Evolutionary conservation across 2,329 filamentous ascomycete species (phyloP).

Genomic region (Calonectria crousiana): DNA sequence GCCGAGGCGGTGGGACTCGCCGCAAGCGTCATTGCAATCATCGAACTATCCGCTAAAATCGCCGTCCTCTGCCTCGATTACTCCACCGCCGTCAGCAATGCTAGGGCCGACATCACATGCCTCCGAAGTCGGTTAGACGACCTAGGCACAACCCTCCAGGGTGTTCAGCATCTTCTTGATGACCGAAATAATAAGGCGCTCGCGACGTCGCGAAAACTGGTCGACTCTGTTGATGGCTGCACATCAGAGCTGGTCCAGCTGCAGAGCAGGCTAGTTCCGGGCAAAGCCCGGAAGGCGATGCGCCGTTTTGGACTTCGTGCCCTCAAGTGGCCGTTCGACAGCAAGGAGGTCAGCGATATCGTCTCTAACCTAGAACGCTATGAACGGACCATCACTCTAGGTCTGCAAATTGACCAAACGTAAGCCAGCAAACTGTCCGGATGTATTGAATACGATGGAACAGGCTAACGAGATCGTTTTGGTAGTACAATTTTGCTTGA

Average conservation of each 20-base stretch:
- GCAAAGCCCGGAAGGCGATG: conserved; percentile 21
- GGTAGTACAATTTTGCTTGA: conserved; percentile 16
- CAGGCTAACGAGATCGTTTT: not conserved
- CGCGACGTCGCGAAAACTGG: conserved; percentile 7
- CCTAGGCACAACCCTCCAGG: too few species aligned
- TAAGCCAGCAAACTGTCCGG: not conserved
- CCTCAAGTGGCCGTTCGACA: conserved; percentile 6
- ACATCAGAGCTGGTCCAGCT: conserved; percentile 8
- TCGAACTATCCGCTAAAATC: too few species aligned
- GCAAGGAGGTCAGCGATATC: conserved; percentile 20
- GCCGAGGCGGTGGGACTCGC: too few species aligned
- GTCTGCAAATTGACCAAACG: conserved; percentile 11
- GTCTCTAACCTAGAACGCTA: conserved; percentile 10
- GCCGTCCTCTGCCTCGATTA: too few species aligned
- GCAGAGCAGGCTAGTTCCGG: conserved; percentile 14
- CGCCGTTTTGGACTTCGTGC: too few species aligned
- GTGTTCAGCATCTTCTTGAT: conserved; percentile 7
- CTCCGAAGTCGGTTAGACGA: too few species aligned
- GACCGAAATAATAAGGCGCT: conserved; percentile 1
- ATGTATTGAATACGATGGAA: not conserved
- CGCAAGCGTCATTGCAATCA: too few species aligned
- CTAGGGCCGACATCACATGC: too few species aligned
- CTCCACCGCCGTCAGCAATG: too few species aligned
- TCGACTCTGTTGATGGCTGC: conserved; percentile 17
- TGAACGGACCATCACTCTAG: not conserved